These are phyloP conservation scores for Dryadomyces sulphureus DNA, from an alignment of 2,329 filamentous ascomycete genomes.

Conservation along the genomic window DNA sequence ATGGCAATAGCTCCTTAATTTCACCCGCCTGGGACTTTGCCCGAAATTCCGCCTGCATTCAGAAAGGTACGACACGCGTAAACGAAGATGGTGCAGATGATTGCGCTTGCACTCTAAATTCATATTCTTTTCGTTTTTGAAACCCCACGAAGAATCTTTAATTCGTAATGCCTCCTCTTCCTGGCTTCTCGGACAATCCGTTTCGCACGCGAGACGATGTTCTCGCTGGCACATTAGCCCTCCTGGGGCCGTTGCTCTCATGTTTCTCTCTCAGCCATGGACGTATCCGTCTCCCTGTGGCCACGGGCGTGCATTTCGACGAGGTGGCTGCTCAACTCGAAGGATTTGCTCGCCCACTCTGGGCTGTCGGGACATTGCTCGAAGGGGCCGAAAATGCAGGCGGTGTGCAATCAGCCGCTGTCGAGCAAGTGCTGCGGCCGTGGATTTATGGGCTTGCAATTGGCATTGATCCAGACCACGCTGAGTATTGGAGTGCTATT, in stretches of 20 bases:
- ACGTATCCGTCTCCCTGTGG: slow-evolving; percentile 21
- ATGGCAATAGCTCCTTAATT: not conserved
- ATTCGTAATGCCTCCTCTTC: slow-evolving; percentile 19
- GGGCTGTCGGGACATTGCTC: slow-evolving; percentile 11
- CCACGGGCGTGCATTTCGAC: slow-evolving; percentile 26
- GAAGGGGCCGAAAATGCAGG: not conserved
- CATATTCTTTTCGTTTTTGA: not conserved
- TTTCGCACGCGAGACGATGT: slow-evolving; percentile 21
- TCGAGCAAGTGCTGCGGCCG: slow-evolving; percentile 5
- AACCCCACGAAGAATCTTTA: not conserved
- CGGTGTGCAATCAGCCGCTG: not conserved
- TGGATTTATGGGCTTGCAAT: slow-evolving; percentile 18
- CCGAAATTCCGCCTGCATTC: not conserved
- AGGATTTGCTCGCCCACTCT: slow-evolving; percentile 26
- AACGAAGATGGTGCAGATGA: no score
- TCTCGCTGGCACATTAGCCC: slow-evolving; percentile 18
- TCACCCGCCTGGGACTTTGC: not conserved
- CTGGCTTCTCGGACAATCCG: slow-evolving; percentile 26
- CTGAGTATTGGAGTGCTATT: slow-evolving; percentile 32
- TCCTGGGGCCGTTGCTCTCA: slow-evolving; percentile 18
- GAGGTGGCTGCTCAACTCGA: slow-evolving; percentile 29
- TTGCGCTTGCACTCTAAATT: no score
- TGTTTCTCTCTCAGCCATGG: slow-evolving; percentile 21
- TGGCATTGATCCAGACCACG: slow-evolving; percentile 18
- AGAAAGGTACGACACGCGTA: no score